A percentile compares a stretch with the other conserved stretches of the same genome.
Conservation (phyloP, 208 protist species). For the Entamoeba invadens region DNA sequence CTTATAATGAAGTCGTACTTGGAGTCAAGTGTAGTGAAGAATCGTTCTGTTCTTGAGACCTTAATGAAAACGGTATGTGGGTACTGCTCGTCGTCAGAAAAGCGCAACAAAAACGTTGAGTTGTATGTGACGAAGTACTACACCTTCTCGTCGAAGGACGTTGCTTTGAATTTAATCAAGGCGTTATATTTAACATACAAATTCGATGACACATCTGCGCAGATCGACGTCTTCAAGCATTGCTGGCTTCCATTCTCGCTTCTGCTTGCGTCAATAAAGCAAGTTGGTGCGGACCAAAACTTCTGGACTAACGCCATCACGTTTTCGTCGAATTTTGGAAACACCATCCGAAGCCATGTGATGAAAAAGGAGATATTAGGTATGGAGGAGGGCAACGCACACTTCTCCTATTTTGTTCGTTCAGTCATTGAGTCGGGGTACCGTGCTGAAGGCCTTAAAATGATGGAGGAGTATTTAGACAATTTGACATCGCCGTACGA, state of each 20-base stretch:
- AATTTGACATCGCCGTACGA: background rate
- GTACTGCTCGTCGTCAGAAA: background rate
- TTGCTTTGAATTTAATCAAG: background rate
- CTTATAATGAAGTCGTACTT: background rate
- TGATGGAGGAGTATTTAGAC: background rate
- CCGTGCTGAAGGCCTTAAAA: background rate
- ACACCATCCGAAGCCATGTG: background rate
- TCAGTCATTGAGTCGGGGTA: background rate
- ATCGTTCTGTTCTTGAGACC: background rate
- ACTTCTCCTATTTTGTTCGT: background rate
- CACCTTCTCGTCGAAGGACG: background rate
- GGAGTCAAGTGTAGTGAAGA: background rate
- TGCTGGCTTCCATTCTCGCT: background rate
- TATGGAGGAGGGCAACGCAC: background rate
- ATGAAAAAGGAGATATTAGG: background rate
- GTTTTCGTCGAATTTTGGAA: background rate
- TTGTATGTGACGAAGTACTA: background rate
- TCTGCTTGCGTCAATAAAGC: background rate
- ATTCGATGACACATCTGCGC: background rate
- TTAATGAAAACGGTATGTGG: background rate
- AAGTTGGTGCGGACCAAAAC: background rate
- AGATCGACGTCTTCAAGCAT: background rate
- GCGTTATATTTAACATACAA: background rate
- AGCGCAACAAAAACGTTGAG: background rate
- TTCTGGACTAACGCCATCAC: background rate